Conservation (phyloP, 306 rosid species). For the Hippophae tibetana region DNA sequence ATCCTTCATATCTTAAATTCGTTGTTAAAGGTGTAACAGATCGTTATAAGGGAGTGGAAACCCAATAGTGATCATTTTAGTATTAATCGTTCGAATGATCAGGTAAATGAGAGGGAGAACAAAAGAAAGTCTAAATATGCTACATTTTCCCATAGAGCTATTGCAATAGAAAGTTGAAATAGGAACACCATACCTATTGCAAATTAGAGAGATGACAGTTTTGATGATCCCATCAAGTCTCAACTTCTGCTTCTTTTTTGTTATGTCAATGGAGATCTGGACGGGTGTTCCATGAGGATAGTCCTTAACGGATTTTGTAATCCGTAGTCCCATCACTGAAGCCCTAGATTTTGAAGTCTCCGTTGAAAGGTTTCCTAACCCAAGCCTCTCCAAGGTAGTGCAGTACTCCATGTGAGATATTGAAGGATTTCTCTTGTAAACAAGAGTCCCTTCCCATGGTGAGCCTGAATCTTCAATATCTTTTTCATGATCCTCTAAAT, state of each 20-base stretch:
- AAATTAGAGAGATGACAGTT: slow-evolving; percentile 61
- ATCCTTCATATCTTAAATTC: no score
- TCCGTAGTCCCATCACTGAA: slow-evolving; percentile 71
- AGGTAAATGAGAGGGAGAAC: not conserved
- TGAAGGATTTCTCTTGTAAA: slow-evolving; percentile 62
- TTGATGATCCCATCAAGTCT: slow-evolving; percentile 88
- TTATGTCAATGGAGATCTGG: slow-evolving; percentile 72
- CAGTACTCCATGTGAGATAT: slow-evolving; percentile 68
- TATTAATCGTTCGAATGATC: no score
- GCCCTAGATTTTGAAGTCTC: slow-evolving; percentile 64
- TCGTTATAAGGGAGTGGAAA: no score
- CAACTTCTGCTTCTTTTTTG: slow-evolving; percentile 58
- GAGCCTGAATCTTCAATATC: slow-evolving; percentile 36
- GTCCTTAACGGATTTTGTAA: slow-evolving; percentile 65
- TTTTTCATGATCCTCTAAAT: slow-evolving; percentile 31
- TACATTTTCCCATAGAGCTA: slow-evolving; percentile 1
- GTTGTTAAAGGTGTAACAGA: no score
- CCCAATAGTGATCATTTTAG: no score
- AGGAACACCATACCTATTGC: slow-evolving; percentile 54
- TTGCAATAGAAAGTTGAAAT: not conserved
- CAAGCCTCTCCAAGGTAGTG: slow-evolving; percentile 92
- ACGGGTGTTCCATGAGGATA: slow-evolving; percentile 81
- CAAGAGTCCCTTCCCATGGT: slow-evolving; percentile 90
- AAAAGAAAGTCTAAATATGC: not conserved
- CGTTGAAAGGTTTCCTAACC: slow-evolving; percentile 58